Percentiles rank a stretch among this genome's conserved stretches.
These are phyloP conservation scores for Spongospora subterranea DNA, from an alignment of 208 protist genomes.

Conservation along the genomic window DNA sequence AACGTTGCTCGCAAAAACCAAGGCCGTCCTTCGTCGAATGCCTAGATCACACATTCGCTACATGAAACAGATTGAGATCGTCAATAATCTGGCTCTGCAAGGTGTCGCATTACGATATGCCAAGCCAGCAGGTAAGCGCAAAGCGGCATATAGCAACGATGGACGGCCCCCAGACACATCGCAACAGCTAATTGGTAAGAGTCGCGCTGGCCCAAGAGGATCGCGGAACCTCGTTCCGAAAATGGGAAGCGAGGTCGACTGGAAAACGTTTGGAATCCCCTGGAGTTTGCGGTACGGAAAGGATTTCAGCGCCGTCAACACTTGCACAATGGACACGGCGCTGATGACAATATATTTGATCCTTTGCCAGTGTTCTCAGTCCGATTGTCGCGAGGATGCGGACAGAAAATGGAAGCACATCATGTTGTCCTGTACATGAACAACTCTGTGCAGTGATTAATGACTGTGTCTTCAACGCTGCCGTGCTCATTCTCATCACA, in stretches of 20 bases:
- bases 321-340: background rate
- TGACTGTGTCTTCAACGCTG: too few species aligned
- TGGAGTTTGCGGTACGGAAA: background rate
- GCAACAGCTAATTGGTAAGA: background rate
- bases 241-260: background rate
- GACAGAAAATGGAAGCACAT: too few species aligned
- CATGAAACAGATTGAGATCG: background rate
- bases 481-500: too few species aligned
- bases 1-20: background rate
- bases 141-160: background rate
- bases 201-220: background rate
- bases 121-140: background rate
- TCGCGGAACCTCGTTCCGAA: background rate
- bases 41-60: background rate
- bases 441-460: too few species aligned
- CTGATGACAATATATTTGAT: background rate
- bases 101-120: background rate
- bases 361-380: too few species aligned
- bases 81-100: background rate
- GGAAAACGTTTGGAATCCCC: conserved; percentile 3
- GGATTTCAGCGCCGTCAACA: background rate
- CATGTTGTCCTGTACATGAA: too few species aligned
- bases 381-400: too few species aligned
- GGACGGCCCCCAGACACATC: background rate
- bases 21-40: background rate